These are phyloP conservation scores for Arabis alpina DNA, from an alignment of 345 rosid genomes.

Conservation along the genomic window DNA sequence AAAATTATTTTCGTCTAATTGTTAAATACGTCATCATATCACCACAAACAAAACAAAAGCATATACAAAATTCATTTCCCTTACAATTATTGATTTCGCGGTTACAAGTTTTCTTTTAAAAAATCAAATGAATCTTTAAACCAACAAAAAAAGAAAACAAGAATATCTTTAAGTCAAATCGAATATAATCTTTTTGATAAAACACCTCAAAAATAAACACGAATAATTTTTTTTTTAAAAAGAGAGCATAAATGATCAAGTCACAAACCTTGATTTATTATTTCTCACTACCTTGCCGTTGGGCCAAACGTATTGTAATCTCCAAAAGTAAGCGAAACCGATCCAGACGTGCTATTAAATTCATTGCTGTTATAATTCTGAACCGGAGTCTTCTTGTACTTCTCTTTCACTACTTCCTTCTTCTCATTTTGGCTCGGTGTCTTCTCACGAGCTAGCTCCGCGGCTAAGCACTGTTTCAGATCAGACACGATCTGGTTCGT, in stretches of 20 bases:
- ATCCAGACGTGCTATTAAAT: slow-evolving; percentile 31
- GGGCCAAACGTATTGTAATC: slow-evolving; percentile 38
- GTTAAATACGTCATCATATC: too few species aligned
- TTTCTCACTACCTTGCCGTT: slow-evolving; percentile 41
- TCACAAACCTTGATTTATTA: neutral
- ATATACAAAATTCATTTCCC: neutral
- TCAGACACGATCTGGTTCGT: slow-evolving; percentile 44
- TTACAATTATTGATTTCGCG: slow-evolving; percentile 8
- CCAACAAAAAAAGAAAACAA: neutral
- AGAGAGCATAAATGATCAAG: neutral
- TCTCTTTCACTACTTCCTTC: slow-evolving; percentile 21
- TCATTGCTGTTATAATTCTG: slow-evolving; percentile 18
- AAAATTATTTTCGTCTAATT: too few species aligned
- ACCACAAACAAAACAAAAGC: slow-evolving; percentile 7
- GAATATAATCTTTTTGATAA: neutral
- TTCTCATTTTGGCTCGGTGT: slow-evolving; percentile 23
- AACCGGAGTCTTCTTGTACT: slow-evolving; percentile 7
- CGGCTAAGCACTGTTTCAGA: slow-evolving; percentile 40
- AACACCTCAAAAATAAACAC: neutral
- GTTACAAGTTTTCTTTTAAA: slow-evolving; percentile 16
- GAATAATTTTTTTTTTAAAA: neutral
- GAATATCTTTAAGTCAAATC: slow-evolving; percentile 5
- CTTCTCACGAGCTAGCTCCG: slow-evolving; percentile 43
- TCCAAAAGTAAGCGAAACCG: slow-evolving; percentile 36
- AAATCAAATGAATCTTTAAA: slow-evolving; percentile 19